Evolutionary conservation across 805 yeast genomes (phyloP).

Genomic region (Candida manassasensis): DNA sequence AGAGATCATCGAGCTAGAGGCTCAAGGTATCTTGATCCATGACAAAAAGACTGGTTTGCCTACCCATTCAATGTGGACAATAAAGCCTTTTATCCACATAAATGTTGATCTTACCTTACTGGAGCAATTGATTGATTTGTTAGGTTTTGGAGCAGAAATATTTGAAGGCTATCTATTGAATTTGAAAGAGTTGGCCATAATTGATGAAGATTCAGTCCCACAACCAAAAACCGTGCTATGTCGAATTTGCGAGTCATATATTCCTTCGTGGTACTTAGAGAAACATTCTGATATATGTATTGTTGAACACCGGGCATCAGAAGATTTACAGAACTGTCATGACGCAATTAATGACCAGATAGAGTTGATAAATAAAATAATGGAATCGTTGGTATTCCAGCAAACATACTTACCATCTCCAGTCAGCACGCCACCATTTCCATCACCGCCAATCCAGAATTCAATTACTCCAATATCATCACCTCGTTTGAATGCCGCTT

Average conservation of each 20-base stretch:
- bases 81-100: conserved; percentile 69
- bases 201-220: conserved; percentile 63
- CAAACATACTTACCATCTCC: conserved; percentile 7
- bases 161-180: conserved; percentile 68
- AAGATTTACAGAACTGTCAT: conserved; percentile 68
- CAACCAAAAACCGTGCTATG: conserved; percentile 82
- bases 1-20: conserved; percentile 71
- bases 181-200: conserved; percentile 58
- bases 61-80: conserved; percentile 88
- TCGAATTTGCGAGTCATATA: conserved; percentile 82
- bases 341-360: conserved; percentile 74
- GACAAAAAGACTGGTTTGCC: conserved; percentile 54
- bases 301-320: conserved; percentile 78
- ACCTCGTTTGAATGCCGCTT: conserved; percentile 12
- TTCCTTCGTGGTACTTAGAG: conserved; percentile 97
- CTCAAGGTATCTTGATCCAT: conserved; percentile 85
- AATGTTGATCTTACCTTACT: conserved; percentile 69
- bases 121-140: conserved; percentile 56
- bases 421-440: conserved; percentile 20
- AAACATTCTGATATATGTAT: conserved; percentile 84
- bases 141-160: conserved; percentile 88
- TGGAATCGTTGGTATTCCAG: conserved; percentile 33
- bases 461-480: conserved; percentile 9
- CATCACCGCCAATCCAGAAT: conserved; percentile 17
- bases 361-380: conserved; percentile 41